Base-by-base conservation (phyloP, 192 early-diverging fungal species). In the Coemansia sp. region DNA sequence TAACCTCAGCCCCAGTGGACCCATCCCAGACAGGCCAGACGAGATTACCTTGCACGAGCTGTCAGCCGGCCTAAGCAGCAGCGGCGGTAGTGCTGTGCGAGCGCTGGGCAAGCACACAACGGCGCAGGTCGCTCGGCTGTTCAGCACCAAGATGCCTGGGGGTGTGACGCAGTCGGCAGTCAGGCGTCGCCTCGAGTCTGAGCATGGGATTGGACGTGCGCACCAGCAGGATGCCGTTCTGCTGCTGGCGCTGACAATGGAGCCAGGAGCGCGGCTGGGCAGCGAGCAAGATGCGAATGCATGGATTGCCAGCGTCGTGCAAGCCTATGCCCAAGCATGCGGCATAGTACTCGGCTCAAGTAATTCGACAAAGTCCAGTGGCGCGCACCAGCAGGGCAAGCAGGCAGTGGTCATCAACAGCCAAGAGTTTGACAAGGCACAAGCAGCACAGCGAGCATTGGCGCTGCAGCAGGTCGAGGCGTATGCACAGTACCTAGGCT, bases 91-190 rank as follows among this genome's bases (percentile, higher is more conserved):
- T 31, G 29, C 27, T 15, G 12, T 56, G 27, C 53, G 29, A 15
- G 24, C 94, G 51, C 85, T 97, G 15, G 96, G 96, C 70, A 96
- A 94, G 84, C 90, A 93, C 64, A 89, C 90, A 45, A 86, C 73
- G 50, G 83, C 86, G 15, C 84, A 95, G 64, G 77, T 96, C n/a
- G 86, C 91, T 65, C 90, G 92, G 78, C 74, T 98, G 84, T 88
- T 98, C 48, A 85, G 85, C 75, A 77, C 85, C 67, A 98, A 98
- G 87, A 94, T 98, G 92, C 94, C 96, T 50, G 95, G 91, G 79
- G 93, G 94, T 39, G 92, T 96, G 71, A 87, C 89, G 22, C 89
- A 91, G 66, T 87, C 87, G 11, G 86, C 88, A 74, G 88, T 67
- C 87, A 92, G 79, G 80, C 90, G 36, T 81, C 83, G 45, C 70